Conservation (phyloP, 805 yeast genomes). For the Cyberlindnera veronae region DNA sequence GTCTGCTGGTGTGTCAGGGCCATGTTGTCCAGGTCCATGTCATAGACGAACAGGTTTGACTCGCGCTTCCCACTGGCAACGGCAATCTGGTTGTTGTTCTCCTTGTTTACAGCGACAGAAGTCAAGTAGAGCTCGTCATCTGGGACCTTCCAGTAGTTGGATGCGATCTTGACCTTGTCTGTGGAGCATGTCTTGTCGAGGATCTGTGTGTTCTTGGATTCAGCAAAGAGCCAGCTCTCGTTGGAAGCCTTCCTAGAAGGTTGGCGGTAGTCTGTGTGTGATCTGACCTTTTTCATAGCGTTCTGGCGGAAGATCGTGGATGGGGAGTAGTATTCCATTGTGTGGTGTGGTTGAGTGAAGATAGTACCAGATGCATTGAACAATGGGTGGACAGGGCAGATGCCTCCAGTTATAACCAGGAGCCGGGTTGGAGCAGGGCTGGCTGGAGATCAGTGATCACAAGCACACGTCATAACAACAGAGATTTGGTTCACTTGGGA, state of each 20-base stretch:
- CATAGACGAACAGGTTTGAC: constrained; percentile 50
- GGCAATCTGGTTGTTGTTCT: constrained; percentile 38
- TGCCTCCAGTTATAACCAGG: neutral
- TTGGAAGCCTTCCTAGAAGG: constrained; percentile 12
- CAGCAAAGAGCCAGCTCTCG: constrained; percentile 23
- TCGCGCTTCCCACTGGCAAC: constrained; percentile 45
- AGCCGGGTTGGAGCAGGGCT: too few species aligned
- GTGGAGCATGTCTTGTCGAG: constrained; percentile 41
- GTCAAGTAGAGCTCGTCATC: constrained; percentile 41
- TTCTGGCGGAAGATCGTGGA: constrained; percentile 26
- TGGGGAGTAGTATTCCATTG: constrained; percentile 27
- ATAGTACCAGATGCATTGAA: neutral
- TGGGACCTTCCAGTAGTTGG: constrained; percentile 29
- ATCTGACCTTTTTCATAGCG: constrained; percentile 22
- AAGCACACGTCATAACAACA: too few species aligned
- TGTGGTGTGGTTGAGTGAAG: neutral
- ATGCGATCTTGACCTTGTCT: constrained; percentile 33
- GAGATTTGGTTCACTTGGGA: too few species aligned
- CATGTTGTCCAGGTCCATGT: constrained; percentile 37
- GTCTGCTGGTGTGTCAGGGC: constrained; percentile 55
- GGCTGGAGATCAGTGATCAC: too few species aligned
- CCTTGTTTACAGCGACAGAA: constrained; percentile 35
- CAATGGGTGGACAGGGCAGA: neutral
- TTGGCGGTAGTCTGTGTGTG: constrained; percentile 13
- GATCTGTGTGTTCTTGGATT: constrained; percentile 29